Percentiles rank a stretch among this genome's conserved stretches.
phyloP scores from a whole-genome alignment of 148 eudicot species.

The Dysphania ambrosioides region DNA sequence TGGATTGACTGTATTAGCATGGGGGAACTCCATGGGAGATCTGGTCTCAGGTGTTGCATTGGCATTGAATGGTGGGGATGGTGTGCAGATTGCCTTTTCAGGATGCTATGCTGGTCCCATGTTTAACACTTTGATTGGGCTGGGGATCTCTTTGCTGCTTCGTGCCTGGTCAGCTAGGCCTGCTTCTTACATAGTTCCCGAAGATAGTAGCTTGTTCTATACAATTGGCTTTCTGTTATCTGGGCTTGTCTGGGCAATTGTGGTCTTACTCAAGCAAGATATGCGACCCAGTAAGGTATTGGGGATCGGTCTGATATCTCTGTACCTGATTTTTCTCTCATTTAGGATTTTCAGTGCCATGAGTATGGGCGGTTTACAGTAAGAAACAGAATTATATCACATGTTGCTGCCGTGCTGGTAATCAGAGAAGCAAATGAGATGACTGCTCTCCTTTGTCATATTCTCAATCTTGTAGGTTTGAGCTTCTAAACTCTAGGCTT shows the following conservation, averaged over 20 bases:
- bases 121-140: slow-evolving; percentile 88
- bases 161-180: slow-evolving; percentile 74
- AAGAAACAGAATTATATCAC: background rate
- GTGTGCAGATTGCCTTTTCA: slow-evolving; percentile 86
- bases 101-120: slow-evolving; percentile 98
- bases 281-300: slow-evolving; percentile 76
- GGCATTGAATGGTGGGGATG: slow-evolving; percentile 83
- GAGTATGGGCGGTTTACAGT: slow-evolving; percentile 28
- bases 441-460: background rate
- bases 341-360: slow-evolving; percentile 42
- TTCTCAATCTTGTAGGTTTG: slow-evolving; percentile 14
- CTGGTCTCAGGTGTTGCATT: slow-evolving; percentile 74
- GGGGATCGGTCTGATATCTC: slow-evolving; percentile 62
- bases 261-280: slow-evolving; percentile 56
- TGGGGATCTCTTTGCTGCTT: slow-evolving; percentile 72
- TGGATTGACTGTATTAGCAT: slow-evolving; percentile 89
- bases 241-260: slow-evolving; percentile 78
- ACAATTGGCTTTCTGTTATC: slow-evolving; percentile 68
- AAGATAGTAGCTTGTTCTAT: slow-evolving; percentile 64
- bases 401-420: slow-evolving; percentile 3
- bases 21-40: slow-evolving; percentile 99
- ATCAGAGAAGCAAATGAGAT: slow-evolving; percentile 2
- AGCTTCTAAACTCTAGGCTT: slow-evolving; percentile 4
- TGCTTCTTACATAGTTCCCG: slow-evolving; percentile 47
- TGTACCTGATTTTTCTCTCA: slow-evolving; percentile 65